phyloP scores from a whole-genome alignment of 2,329 filamentous ascomycete species.

The Camillea tinctor region DNA sequence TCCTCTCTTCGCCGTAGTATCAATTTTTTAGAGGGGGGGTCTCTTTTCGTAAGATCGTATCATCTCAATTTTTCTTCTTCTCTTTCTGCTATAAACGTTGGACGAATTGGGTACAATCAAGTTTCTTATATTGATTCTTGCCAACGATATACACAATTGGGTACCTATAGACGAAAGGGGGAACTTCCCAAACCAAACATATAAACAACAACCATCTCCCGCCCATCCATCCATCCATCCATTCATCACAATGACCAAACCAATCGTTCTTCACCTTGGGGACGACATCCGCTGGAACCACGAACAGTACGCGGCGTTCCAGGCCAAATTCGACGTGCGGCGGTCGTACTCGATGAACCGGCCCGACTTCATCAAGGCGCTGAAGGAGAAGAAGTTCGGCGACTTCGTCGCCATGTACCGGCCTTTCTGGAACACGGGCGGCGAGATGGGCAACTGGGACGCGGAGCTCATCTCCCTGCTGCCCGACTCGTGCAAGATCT shows the following conservation, averaged over 20 bases:
- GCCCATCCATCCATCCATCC: neutral
- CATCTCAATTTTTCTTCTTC: no score
- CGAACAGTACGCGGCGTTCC: slow-evolving; percentile 14
- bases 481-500: slow-evolving; percentile 53
- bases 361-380: slow-evolving; percentile 14
- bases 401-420: slow-evolving; percentile 47
- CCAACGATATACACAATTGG: no score
- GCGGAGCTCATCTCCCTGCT: slow-evolving; percentile 54
- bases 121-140: no score
- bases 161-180: no score
- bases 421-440: slow-evolving; percentile 63
- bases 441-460: slow-evolving; percentile 65
- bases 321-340: slow-evolving; percentile 13
- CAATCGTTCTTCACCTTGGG: slow-evolving; percentile 19
- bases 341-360: slow-evolving; percentile 19
- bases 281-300: slow-evolving; percentile 20
- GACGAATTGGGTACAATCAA: no score
- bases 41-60: no score
- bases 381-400: slow-evolving; percentile 24
- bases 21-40: no score
- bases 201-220: neutral
- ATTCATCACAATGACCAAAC: slow-evolving; percentile 2
- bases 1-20: no score
- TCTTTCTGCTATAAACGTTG: no score
- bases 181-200: no score